Conservation (phyloP, 768 basidiomycete genomes). For the Collybiopsis confluens region DNA sequence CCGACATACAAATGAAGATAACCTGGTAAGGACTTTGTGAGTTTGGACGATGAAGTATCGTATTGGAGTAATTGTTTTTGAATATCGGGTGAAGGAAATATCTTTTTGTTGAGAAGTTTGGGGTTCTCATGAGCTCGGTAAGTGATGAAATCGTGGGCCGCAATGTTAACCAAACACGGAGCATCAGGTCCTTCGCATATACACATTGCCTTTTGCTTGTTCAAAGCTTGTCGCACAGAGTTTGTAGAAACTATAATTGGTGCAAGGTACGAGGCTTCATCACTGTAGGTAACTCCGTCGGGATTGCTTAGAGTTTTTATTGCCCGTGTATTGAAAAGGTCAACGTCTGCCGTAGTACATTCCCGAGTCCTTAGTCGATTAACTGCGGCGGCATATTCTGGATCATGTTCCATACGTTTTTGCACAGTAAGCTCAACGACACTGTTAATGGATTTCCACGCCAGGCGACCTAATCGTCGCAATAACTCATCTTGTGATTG, state of each 20-base stretch:
- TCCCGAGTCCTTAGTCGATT: background rate
- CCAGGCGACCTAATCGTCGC: background rate
- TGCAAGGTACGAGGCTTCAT: background rate
- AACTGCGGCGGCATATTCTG: slow-evolving; percentile 13
- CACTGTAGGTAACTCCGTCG: background rate
- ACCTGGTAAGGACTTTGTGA: too few relatives aligned
- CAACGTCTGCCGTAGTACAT: slow-evolving; percentile 15
- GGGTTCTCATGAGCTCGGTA: too few relatives aligned
- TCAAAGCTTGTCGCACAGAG: background rate
- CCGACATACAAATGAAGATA: too few relatives aligned
- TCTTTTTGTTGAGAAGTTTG: too few relatives aligned
- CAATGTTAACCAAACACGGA: background rate
- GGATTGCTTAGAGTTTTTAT: slow-evolving; percentile 6
- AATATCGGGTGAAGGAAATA: too few relatives aligned
- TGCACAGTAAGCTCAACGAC: slow-evolving; percentile 19
- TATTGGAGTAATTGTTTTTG: too few relatives aligned
- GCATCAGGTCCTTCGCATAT: background rate
- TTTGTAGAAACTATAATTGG: background rate
- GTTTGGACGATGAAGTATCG: too few relatives aligned
- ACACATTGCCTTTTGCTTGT: background rate
- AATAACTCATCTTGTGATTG: background rate
- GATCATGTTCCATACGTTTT: slow-evolving; percentile 18
- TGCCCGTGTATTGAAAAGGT: slow-evolving; percentile 15
- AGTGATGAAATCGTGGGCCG: background rate
- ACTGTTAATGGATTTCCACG: slow-evolving; percentile 14